phyloP scores from a whole-genome alignment of 2,329 filamentous ascomycete genomes.

The Cladophialophora psammophila region DNA sequence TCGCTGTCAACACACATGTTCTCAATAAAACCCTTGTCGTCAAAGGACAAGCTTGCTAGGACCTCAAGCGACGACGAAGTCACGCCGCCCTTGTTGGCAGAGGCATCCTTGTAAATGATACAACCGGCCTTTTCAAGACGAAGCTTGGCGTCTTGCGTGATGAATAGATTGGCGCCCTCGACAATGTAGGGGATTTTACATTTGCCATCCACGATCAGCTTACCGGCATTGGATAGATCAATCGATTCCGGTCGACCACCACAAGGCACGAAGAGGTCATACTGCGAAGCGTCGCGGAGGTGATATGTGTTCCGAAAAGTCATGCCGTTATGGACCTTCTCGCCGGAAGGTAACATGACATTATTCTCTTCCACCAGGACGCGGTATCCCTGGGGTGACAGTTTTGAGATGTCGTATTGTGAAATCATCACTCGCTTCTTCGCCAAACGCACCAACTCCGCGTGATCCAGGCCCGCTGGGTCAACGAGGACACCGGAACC shows the following conservation, averaged over 20 bases:
- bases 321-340: slow-evolving; percentile 88
- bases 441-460: slow-evolving; percentile 83
- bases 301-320: slow-evolving; percentile 98
- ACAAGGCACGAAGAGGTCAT: slow-evolving; percentile 93
- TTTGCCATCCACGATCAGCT: slow-evolving; percentile 90
- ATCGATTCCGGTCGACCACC: slow-evolving; percentile 97
- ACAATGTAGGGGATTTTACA: slow-evolving; percentile 90
- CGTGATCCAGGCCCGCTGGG: slow-evolving; percentile 83
- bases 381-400: slow-evolving; percentile 87
- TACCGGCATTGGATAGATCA: slow-evolving; percentile 84
- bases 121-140: slow-evolving; percentile 94
- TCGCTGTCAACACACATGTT: slow-evolving; percentile 89
- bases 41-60: slow-evolving; percentile 90
- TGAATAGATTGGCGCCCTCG: slow-evolving; percentile 97
- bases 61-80: slow-evolving; percentile 97
- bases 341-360: slow-evolving; percentile 84
- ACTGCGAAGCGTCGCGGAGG: slow-evolving; percentile 76
- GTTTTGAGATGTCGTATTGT: slow-evolving; percentile 82
- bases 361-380: slow-evolving; percentile 92
- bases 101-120: slow-evolving; percentile 96
- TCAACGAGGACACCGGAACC: slow-evolving; percentile 94
- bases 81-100: slow-evolving; percentile 97
- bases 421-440: slow-evolving; percentile 88
- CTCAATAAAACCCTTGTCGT: slow-evolving; percentile 84
- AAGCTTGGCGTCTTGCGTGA: slow-evolving; percentile 97